Conservation (phyloP, 371 early-diverging fungal species). For the Haplosporangium sp. region DNA sequence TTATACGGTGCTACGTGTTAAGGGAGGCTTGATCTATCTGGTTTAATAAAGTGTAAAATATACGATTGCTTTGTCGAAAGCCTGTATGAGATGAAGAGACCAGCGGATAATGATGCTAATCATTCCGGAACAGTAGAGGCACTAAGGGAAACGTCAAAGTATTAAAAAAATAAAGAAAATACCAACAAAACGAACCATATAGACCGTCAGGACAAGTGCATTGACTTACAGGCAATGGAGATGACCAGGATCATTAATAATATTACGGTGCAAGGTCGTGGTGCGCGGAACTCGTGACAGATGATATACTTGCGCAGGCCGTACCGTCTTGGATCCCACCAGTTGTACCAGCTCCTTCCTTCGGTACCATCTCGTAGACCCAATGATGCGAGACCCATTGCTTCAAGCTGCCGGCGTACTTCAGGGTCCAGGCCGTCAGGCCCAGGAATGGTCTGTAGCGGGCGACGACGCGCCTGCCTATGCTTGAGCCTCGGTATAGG, state of each 20-base stretch:
- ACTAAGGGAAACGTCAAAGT: no score
- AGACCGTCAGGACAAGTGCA: no score
- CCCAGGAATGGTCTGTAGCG: slow-evolving; percentile 32
- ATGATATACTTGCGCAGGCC: slow-evolving; percentile 31
- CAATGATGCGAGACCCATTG: slow-evolving; percentile 21
- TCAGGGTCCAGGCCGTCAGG: slow-evolving; percentile 33
- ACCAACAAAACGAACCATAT: not conserved
- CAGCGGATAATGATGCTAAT: no score
- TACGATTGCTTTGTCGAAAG: no score
- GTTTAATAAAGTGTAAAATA: no score
- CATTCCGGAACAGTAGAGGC: no score
- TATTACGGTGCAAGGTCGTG: slow-evolving; percentile 28
- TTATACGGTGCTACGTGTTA: no score
- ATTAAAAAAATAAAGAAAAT: not conserved
- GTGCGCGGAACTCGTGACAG: slow-evolving; percentile 22
- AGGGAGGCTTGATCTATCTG: no score
- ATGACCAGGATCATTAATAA: slow-evolving; percentile 21
- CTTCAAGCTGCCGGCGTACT: slow-evolving; percentile 35
- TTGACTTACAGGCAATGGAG: slow-evolving; percentile 25
- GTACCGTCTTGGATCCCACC: slow-evolving; percentile 45
- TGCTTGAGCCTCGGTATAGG: not conserved
- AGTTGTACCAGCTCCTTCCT: slow-evolving; percentile 1
- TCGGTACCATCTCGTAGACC: slow-evolving; percentile 11
- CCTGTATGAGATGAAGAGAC: no score
- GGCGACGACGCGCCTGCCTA: slow-evolving; percentile 10